phyloP scores from a whole-genome alignment of 371 early-diverging fungal species.

The Choanephora cucurbitarum region DNA sequence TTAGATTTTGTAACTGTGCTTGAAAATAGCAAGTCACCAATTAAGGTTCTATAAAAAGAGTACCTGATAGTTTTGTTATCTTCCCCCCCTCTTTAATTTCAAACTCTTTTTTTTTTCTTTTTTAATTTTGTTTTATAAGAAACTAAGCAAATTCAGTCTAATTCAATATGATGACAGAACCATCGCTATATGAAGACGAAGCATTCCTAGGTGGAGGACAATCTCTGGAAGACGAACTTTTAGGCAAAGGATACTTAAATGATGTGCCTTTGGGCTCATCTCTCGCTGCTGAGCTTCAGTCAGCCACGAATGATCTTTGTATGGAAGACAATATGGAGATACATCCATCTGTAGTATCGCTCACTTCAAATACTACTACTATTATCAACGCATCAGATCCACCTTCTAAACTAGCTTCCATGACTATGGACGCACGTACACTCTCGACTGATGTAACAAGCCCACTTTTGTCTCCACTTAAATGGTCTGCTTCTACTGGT shows the following conservation, averaged over 20 bases:
- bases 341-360: neutral
- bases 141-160: too few species aligned
- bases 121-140: conserved; percentile 6
- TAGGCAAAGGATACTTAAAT: conserved; percentile 45
- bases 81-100: conserved; percentile 3
- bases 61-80: conserved; percentile 1
- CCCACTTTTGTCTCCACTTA: conserved; percentile 27
- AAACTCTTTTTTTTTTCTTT: neutral
- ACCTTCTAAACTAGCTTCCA: conserved; percentile 35
- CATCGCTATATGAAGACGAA: conserved; percentile 39
- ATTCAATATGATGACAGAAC: conserved; percentile 28
- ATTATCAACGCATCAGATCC: conserved; percentile 1
- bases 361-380: neutral
- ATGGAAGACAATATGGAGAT: neutral
- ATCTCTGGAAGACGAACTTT: conserved; percentile 49
- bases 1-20: neutral
- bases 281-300: conserved; percentile 53
- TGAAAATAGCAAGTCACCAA: too few species aligned
- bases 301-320: conserved; percentile 29
- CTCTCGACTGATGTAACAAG: conserved; percentile 20
- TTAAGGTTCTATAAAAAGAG: neutral
- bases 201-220: conserved; percentile 40
- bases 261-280: conserved; percentile 46
- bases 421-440: conserved; percentile 35
- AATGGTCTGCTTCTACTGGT: conserved; percentile 42